These are phyloP conservation scores for Claviceps maximensis DNA, from an alignment of 2,329 filamentous ascomycete species.

Conservation along the genomic window DNA sequence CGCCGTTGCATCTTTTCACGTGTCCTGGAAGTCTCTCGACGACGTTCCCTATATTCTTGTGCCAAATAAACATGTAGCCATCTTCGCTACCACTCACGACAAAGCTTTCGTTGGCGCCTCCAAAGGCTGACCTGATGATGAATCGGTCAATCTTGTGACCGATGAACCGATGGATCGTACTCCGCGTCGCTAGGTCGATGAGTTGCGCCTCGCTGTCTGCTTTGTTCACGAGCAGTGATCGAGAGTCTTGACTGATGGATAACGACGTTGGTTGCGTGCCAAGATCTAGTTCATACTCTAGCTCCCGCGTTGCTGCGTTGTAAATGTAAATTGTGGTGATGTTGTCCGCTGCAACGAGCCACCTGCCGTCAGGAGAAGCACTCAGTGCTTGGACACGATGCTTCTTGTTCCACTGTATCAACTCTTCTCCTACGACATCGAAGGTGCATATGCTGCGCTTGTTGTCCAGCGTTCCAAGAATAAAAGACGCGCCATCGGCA, in stretches of 20 bases:
- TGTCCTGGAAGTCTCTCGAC: constrained; percentile 71
- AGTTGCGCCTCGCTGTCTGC: constrained; percentile 64
- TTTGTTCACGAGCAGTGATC: constrained; percentile 69
- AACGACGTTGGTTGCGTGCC: constrained; percentile 64
- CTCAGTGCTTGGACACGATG: constrained; percentile 75
- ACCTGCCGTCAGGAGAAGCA: constrained; percentile 67
- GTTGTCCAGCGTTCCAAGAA: constrained; percentile 65
- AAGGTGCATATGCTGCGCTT: constrained; percentile 56
- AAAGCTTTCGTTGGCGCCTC: constrained; percentile 84
- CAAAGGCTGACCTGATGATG: constrained; percentile 73
- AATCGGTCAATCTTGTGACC: constrained; percentile 64
- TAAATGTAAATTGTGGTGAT: constrained; percentile 65
- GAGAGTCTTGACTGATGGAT: constrained; percentile 68
- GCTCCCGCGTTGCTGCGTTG: constrained; percentile 60
- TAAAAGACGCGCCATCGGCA: constrained; percentile 60
- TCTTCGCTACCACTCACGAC: constrained; percentile 83
- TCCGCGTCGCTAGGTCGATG: constrained; percentile 61
- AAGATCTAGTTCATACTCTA: constrained; percentile 57
- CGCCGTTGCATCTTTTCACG: constrained; percentile 63
- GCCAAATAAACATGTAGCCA: constrained; percentile 73
- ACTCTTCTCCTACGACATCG: constrained; percentile 46
- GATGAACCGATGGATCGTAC: constrained; percentile 59
- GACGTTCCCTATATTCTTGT: constrained; percentile 64
- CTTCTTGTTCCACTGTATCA: constrained; percentile 53
- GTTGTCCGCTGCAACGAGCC: constrained; percentile 66